Percentiles rank a stretch among this genome's conserved stretches.
Evolutionary conservation across 805 yeast genomes (phyloP).

Genomic region (Candida succiphila): DNA sequence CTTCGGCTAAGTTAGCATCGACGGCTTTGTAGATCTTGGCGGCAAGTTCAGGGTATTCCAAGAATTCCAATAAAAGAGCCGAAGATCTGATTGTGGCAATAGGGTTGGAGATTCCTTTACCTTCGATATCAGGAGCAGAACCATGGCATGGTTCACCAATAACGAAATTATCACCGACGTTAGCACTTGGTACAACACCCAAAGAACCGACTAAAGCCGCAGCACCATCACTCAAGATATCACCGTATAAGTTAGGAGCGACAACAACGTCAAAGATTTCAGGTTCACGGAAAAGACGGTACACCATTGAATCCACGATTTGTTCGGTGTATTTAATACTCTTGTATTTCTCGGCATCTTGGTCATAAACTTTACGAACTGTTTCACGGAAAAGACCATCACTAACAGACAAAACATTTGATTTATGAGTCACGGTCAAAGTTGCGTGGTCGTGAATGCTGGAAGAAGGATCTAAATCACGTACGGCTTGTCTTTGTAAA

Average conservation of each 20-base stretch:
- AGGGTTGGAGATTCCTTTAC: slow-evolving; percentile 90
- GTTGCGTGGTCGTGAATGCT: slow-evolving; percentile 46
- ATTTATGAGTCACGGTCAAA: slow-evolving; percentile 91
- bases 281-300: slow-evolving; percentile 98
- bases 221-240: slow-evolving; percentile 93
- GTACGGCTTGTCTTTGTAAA: slow-evolving; percentile 73
- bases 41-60: slow-evolving; percentile 86
- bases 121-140: slow-evolving; percentile 97
- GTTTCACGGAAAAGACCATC: slow-evolving; percentile 97
- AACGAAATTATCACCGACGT: slow-evolving; percentile 92
- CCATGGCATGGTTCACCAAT: slow-evolving; percentile 99
- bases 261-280: slow-evolving; percentile 95
- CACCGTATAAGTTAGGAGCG: slow-evolving; percentile 98
- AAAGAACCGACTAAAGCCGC: slow-evolving; percentile 96
- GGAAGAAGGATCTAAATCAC: slow-evolving; percentile 51
- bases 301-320: slow-evolving; percentile 98
- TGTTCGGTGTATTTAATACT: slow-evolving; percentile 77
- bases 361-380: slow-evolving; percentile 47
- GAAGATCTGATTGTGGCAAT: slow-evolving; percentile 97
- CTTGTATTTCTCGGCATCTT: slow-evolving; percentile 47
- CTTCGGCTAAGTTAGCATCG: slow-evolving; percentile 81
- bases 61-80: slow-evolving; percentile 93
- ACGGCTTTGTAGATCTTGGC: slow-evolving; percentile 90
- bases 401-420: slow-evolving; percentile 84
- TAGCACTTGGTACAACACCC: slow-evolving; percentile 97